Conservation (phyloP, 1,284 basidiomycete species). For the Thecaphora frezii region DNA sequence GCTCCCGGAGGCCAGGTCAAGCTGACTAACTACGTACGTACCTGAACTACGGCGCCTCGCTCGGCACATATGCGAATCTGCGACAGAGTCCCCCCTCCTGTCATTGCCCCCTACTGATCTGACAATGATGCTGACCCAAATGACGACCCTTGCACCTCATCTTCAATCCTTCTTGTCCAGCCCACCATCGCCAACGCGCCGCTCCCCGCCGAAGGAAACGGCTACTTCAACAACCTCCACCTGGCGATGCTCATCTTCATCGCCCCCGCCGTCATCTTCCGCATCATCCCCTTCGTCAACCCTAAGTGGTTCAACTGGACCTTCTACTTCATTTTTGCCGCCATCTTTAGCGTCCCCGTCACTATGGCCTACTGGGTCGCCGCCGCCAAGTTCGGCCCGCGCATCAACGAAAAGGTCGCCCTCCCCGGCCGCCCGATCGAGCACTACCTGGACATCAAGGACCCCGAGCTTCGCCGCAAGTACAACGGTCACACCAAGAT, state of each 20-base stretch:
- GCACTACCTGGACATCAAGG: conserved; percentile 88
- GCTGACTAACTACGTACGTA: conserved; percentile 49
- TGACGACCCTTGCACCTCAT: too few species aligned
- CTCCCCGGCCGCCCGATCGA: conserved; percentile 76
- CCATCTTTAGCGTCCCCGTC: conserved; percentile 75
- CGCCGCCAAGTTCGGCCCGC: conserved; percentile 77
- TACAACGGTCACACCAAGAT: conserved; percentile 83
- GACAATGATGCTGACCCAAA: too few species aligned
- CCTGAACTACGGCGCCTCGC: neutral
- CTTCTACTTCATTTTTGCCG: conserved; percentile 63
- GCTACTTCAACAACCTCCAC: conserved; percentile 64
- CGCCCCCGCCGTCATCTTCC: conserved; percentile 51
- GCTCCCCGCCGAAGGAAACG: conserved; percentile 59
- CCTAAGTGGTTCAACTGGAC: conserved; percentile 54
- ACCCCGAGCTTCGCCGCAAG: conserved; percentile 73
- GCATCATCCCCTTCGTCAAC: conserved; percentile 56
- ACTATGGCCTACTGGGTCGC: conserved; percentile 86
- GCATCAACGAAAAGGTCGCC: conserved; percentile 81
- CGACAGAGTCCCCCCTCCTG: too few species aligned
- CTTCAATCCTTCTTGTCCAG: conserved; percentile 1
- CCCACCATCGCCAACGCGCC: conserved; percentile 53
- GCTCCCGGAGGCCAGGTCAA: conserved; percentile 57
- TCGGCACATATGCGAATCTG: neutral
- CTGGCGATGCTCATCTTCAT: conserved; percentile 68
- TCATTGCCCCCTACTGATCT: too few species aligned